Evolutionary conservation across 345 rosid species (phyloP).

Genomic region (Syzygium aromaticum): DNA sequence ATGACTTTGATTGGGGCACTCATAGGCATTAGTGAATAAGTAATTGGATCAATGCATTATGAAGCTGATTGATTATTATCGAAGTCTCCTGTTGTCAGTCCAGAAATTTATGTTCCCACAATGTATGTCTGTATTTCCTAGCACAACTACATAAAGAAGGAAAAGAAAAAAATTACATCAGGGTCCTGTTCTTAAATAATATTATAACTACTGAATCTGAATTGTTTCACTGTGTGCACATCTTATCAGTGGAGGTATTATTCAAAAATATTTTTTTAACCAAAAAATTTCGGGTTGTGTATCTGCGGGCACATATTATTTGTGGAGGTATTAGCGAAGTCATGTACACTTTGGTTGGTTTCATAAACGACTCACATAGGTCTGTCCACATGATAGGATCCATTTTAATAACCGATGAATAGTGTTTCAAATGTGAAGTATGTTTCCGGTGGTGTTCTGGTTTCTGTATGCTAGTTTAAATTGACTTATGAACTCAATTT

Average conservation of each 20-base stretch:
- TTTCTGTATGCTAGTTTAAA: not conserved
- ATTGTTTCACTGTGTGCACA: not conserved
- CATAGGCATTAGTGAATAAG: constrained; percentile 1
- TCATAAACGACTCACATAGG: not conserved
- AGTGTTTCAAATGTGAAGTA: not conserved
- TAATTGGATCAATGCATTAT: not conserved
- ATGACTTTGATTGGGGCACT: constrained; percentile 6
- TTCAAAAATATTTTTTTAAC: not conserved
- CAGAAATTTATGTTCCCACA: not conserved
- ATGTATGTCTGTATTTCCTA: not conserved
- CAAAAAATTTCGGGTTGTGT: not conserved
- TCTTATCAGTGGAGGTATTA: not conserved
- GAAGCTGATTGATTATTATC: not conserved
- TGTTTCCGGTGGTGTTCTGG: not conserved
- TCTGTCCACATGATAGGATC: not conserved
- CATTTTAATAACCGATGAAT: not conserved
- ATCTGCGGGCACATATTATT: not conserved
- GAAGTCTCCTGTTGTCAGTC: not conserved
- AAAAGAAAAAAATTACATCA: not conserved
- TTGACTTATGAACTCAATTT: not conserved
- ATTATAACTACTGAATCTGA: not conserved
- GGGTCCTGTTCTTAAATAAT: not conserved
- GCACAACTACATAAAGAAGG: not conserved
- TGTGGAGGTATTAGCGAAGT: not conserved
- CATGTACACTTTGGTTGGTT: not conserved